Conservation (phyloP, 1,284 basidiomycete genomes). For the Rhizopogon hawkerae region DNA sequence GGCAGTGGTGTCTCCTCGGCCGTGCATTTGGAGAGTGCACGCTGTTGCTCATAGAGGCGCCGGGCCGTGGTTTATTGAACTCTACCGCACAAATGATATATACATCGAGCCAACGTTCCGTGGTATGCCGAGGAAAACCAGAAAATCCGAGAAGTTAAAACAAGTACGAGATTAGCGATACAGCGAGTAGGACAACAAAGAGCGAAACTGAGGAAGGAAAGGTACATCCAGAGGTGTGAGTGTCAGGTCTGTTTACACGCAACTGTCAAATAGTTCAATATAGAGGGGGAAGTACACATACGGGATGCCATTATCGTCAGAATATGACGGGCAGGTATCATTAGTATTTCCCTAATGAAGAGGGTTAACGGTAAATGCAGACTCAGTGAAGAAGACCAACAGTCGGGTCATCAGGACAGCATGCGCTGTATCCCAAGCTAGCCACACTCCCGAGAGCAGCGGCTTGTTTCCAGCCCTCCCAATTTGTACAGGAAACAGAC, state of each 20-base stretch:
- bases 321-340: constrained; percentile 63
- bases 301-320: constrained; percentile 59
- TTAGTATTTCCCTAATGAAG: constrained; percentile 36
- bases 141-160: constrained; percentile 12
- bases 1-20: constrained; percentile 32
- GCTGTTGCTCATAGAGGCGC: background rate
- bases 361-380: constrained; percentile 2
- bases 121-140: background rate
- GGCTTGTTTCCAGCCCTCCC: constrained; percentile 53
- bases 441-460: constrained; percentile 57
- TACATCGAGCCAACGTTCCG: background rate
- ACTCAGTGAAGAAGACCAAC: constrained; percentile 29
- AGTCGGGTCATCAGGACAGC: constrained; percentile 61
- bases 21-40: constrained; percentile 56
- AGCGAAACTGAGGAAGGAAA: constrained; percentile 10
- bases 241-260: constrained; percentile 16
- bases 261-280: constrained; percentile 9
- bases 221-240: constrained; percentile 16
- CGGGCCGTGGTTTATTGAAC: no score
- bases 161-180: constrained; percentile 15
- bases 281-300: constrained; percentile 29
- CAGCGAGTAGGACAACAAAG: constrained; percentile 12
- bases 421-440: constrained; percentile 46
- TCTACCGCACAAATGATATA: no score
- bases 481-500: constrained; percentile 50